phyloP scores from a whole-genome alignment of 2,329 filamentous ascomycete species.

The Colletotrichum plurivorum region DNA sequence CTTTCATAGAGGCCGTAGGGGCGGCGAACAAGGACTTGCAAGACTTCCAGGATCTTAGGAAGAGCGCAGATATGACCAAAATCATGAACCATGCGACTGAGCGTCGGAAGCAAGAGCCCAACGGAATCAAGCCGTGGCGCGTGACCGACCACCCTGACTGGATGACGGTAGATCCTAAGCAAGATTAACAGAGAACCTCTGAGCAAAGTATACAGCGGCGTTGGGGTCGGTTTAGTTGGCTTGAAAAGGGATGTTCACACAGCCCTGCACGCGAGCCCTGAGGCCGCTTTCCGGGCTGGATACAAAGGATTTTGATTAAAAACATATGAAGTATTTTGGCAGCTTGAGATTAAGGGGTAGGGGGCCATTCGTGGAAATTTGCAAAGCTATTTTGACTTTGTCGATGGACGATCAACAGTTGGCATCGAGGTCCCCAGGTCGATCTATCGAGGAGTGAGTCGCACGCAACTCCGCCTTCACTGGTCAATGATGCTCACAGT shows the following conservation, averaged over 20 bases:
- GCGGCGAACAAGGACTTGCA: constrained; percentile 65
- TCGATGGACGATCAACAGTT: too few relatives aligned
- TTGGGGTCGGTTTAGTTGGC: background rate
- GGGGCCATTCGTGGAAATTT: too few relatives aligned
- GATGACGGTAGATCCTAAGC: constrained; percentile 44
- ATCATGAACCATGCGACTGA: constrained; percentile 67
- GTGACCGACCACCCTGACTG: constrained; percentile 73
- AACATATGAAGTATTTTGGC: too few relatives aligned
- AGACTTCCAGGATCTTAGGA: constrained; percentile 64
- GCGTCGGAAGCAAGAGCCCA: constrained; percentile 68
- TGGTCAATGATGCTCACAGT: background rate
- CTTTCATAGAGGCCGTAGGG: constrained; percentile 63
- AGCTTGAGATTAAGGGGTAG: too few relatives aligned
- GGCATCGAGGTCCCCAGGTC: too few relatives aligned
- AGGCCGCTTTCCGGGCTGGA: too few relatives aligned
- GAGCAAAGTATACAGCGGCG: background rate
- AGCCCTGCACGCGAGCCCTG: too few relatives aligned
- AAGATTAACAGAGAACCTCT: background rate
- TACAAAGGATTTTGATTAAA: too few relatives aligned
- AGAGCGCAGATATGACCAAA: constrained; percentile 61
- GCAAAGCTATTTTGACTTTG: too few relatives aligned
- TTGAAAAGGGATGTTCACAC: background rate
- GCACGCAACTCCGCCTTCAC: background rate
- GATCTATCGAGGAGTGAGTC: too few relatives aligned
- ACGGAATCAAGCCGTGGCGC: constrained; percentile 72